phyloP scores from a whole-genome alignment of 2,329 filamentous ascomycete species.

The Stemphylium beticola region DNA sequence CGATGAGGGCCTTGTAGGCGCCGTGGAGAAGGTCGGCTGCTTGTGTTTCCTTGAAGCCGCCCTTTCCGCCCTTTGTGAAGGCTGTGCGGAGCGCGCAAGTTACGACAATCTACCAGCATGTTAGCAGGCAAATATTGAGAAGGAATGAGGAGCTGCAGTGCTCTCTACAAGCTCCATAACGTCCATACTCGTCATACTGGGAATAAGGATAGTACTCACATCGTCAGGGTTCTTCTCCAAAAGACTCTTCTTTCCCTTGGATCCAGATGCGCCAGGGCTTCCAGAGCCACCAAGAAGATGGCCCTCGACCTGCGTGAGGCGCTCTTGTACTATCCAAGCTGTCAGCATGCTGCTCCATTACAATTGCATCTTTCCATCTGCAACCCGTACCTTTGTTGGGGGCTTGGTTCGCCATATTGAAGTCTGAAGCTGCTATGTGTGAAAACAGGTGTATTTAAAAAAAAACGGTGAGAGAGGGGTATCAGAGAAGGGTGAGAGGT shows the following conservation, averaged over 20 bases:
- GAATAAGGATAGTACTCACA: slow-evolving; percentile 36
- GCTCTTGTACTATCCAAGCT: slow-evolving; percentile 57
- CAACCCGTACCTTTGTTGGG: slow-evolving; percentile 32
- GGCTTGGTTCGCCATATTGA: slow-evolving; percentile 47
- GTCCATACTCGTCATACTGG: neutral
- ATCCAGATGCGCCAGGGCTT: slow-evolving; percentile 26
- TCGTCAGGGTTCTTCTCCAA: slow-evolving; percentile 65
- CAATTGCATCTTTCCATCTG: neutral
- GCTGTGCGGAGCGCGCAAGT: slow-evolving; percentile 90
- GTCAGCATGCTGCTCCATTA: slow-evolving; percentile 22
- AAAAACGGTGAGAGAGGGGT: slow-evolving; percentile 6
- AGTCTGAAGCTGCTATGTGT: neutral
- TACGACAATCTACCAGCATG: slow-evolving; percentile 69
- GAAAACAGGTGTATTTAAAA: slow-evolving; percentile 4
- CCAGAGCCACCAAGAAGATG: slow-evolving; percentile 58
- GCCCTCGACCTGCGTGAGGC: slow-evolving; percentile 64
- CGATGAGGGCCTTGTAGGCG: slow-evolving; percentile 79
- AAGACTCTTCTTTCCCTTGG: slow-evolving; percentile 51
- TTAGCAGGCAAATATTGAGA: neutral
- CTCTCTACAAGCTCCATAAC: neutral
- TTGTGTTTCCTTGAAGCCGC: slow-evolving; percentile 92
- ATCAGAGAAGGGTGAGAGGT: neutral
- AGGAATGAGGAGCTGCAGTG: too few species aligned
- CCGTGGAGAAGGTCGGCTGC: slow-evolving; percentile 85
- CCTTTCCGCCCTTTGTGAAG: slow-evolving; percentile 91